Evolutionary conservation across 2,329 filamentous ascomycete genomes (phyloP).

Genomic region (Onygena corvina): DNA sequence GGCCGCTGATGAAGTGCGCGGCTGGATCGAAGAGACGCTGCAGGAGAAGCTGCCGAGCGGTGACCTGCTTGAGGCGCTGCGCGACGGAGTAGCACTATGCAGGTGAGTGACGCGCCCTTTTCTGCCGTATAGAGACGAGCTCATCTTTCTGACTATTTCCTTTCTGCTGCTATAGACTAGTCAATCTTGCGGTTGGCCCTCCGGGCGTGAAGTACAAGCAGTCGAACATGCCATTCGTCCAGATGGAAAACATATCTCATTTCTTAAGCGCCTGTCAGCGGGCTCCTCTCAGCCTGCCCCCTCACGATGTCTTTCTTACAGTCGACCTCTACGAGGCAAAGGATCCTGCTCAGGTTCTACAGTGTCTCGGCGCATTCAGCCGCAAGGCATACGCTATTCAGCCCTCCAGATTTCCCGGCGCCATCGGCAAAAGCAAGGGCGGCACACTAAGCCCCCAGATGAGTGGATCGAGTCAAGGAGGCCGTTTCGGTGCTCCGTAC

Average conservation of each 20-base stretch:
- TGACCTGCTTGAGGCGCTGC: conserved; percentile 74
- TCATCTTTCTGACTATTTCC: conserved; percentile 15
- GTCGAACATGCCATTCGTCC: conserved; percentile 92
- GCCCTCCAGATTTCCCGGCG: conserved; percentile 58
- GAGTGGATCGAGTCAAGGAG: conserved; percentile 48
- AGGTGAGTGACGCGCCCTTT: conserved; percentile 47
- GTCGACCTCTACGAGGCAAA: conserved; percentile 94
- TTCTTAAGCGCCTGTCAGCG: conserved; percentile 81
- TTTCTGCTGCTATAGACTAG: conserved; percentile 46
- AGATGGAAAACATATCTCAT: conserved; percentile 98
- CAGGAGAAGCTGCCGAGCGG: conserved; percentile 58
- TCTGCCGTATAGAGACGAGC: background rate
- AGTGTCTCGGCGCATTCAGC: conserved; percentile 86
- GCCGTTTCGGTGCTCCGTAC: conserved; percentile 32
- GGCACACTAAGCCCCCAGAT: conserved; percentile 53
- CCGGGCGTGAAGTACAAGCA: conserved; percentile 81
- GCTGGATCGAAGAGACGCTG: conserved; percentile 75
- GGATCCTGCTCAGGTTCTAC: conserved; percentile 88
- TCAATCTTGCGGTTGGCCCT: conserved; percentile 65
- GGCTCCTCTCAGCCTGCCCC: conserved; percentile 72
- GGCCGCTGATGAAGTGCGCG: conserved; percentile 70
- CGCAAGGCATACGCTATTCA: conserved; percentile 65
- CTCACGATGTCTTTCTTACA: conserved; percentile 92
- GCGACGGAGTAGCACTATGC: conserved; percentile 87
- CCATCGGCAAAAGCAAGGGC: conserved; percentile 59